Base-by-base conservation (phyloP, 768 basidiomycete genomes). In the Podaxis sp. region DNA sequence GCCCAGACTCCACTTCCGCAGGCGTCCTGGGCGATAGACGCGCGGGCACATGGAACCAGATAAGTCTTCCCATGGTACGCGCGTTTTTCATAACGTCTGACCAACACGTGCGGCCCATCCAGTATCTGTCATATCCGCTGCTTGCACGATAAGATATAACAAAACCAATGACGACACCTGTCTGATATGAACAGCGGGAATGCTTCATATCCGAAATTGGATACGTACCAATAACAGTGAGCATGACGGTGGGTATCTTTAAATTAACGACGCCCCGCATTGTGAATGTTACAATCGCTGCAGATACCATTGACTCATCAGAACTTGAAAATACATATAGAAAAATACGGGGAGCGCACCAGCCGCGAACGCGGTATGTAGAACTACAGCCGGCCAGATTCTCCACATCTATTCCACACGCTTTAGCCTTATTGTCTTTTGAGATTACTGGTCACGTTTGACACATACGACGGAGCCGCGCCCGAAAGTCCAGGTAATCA, bases 101-200 rank as follows among this genome's bases (percentile, higher is more conserved):
- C 85, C 85, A 86, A 18, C 74, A 77, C 0, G 75, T 76, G 10
- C 83, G 72, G 21, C 85, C 80, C 72, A 81, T 76, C 80, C 82
- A 86, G 64, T 86, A 87, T n/a, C 84, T 77, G 62, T 86, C 84
- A 64, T 86, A 87, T 3, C 85, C 86, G 60, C 82, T 85, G 56
- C 74, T 78, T 1, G 85, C 84, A 18, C 87, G 79, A 70, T 86
- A 87, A 0, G 85, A 84, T 28, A 89, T 85, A 14, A 89, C 85
- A 61, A 87, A 85, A 74, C 86, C 85, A 72, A 77, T 75, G 5
- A 81, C 78, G 38, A 82, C 81, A 69, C 79, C 80, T 80, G 56
- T 3, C 42, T n/a, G 14, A 16, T 18, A 18, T 44, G 42, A 44
- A 18, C 9, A 16, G 18, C 14, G 9, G 4, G 32, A 44, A 18